Base-by-base conservation (phyloP, 2,329 filamentous ascomycete species). In the Tolypocladium ophioglossoides region DNA sequence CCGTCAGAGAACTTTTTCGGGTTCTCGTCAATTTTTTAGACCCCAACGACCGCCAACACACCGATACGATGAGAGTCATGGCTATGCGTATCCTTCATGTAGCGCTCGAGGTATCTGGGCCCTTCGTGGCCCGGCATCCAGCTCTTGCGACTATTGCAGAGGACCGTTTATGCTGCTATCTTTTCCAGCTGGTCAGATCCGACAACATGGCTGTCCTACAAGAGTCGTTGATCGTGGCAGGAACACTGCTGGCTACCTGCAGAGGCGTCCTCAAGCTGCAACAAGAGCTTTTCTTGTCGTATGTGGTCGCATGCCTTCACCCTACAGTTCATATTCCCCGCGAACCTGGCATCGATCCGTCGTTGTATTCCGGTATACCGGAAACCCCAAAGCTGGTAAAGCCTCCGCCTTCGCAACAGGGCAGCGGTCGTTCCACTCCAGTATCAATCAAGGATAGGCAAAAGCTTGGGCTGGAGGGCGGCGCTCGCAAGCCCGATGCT, bases 21-120 rank as follows among this genome's bases (percentile, higher is more conserved):
- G 94, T 97, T 44, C 75, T 99, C 30, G 92, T 97, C 47, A 92
- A 95, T 68, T 84, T 99, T 18, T 74, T 99, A 30, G 91, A 99
- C 66, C 94, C 95, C 1, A 89, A 96, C 64, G 92, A 97, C 69
- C 85, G 84, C 52, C 89, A 92, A 62, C 89, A 96, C 68, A 95
- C 91, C 3, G 94, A 99, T 66, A 86, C 89, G 1, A 94, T 97
- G 86, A 84, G 92, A 62, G 90, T 99, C 41, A 99, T 99, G 91
- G 94, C 94, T 20, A 74, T 99, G 60, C 84, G 94, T 46, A 97
- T 99, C 59, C 94, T 99, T 54, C 94, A 99, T 68, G 94, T 99
- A 47, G 94, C 94, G 2, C 80, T 99, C 24, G 94, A 99, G 71
- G 92, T 99, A 55, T 91, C 94, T 2, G 94, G 94, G 0, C 92